Evolutionary conservation across 768 basidiomycete genomes (phyloP).

Genomic region (Neoboletus subvelutipes): DNA sequence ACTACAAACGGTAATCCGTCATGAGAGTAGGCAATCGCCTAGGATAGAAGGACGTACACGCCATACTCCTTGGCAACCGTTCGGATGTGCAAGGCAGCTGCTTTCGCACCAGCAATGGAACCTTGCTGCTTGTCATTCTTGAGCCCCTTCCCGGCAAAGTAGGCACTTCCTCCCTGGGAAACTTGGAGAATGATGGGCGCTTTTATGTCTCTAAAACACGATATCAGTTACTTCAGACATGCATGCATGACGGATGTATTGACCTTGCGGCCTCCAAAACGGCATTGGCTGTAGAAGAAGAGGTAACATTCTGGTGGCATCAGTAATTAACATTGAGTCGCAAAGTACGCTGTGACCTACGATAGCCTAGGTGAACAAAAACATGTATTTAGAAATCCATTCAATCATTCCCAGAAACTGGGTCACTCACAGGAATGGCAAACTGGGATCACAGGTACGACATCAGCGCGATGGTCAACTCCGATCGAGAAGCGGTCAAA

Average conservation of each 20-base stretch:
- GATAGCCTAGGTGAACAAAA: constrained; percentile 54
- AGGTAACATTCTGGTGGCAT: constrained; percentile 81
- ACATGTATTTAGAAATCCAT: neutral
- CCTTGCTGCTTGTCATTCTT: constrained; percentile 95
- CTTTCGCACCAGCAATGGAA: constrained; percentile 87
- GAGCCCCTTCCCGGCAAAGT: constrained; percentile 95
- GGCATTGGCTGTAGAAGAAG: constrained; percentile 92
- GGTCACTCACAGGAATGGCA: constrained; percentile 73
- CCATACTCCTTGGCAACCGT: constrained; percentile 88
- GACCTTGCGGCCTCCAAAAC: constrained; percentile 94
- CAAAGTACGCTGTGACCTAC: constrained; percentile 46
- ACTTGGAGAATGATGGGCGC: constrained; percentile 97
- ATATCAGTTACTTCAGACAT: constrained; percentile 13
- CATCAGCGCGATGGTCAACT: constrained; percentile 2
- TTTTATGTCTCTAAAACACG: constrained; percentile 75
- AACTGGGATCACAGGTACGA: constrained; percentile 46
- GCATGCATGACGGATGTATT: neutral
- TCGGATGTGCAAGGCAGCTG: constrained; percentile 90
- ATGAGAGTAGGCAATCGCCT: neutral
- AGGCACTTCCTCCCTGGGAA: constrained; percentile 95
- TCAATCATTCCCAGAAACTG: neutral
- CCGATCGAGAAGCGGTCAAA: neutral
- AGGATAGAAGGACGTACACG: constrained; percentile 57
- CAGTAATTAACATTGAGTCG: neutral
- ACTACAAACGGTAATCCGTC: constrained; percentile 38